phyloP scores from a whole-genome alignment of 306 rosid species.

The Dalbergia cultrata region DNA sequence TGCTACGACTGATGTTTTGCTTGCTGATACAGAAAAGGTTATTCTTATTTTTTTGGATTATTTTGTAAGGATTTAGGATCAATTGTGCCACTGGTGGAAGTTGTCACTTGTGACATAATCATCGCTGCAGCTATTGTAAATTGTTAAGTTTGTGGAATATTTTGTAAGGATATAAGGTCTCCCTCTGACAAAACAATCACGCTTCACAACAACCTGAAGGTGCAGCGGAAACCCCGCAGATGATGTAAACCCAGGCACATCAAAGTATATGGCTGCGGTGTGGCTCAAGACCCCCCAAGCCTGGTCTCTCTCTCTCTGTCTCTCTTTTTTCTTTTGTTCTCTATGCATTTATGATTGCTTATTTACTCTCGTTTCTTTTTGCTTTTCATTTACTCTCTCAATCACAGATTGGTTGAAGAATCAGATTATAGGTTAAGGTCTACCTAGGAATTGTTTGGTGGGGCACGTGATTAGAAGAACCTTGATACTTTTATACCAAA shows the following conservation, averaged over 20 bases:
- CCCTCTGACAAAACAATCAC: too few species aligned
- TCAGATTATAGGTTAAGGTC: constrained; percentile 76
- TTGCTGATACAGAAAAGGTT: constrained; percentile 82
- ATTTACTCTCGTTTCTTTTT: background rate
- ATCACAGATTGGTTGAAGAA: constrained; percentile 84
- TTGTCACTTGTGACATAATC: background rate
- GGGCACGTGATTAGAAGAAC: constrained; percentile 70
- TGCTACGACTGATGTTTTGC: constrained; percentile 77
- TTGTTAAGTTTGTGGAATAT: background rate
- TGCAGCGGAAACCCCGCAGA: too few species aligned
- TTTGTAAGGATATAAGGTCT: too few species aligned
- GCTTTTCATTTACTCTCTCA: constrained; percentile 11
- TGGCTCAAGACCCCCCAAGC: too few species aligned
- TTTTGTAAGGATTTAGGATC: background rate
- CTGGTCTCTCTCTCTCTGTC: too few species aligned
- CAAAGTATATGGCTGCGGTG: too few species aligned
- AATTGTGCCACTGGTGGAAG: background rate
- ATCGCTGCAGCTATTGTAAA: background rate
- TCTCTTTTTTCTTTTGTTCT: too few species aligned
- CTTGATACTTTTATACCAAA: constrained; percentile 90
- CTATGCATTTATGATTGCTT: background rate
- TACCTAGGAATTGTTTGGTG: constrained; percentile 81
- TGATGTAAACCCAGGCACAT: too few species aligned
- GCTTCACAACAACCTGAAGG: too few species aligned
- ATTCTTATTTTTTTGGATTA: background rate